These are phyloP conservation scores for Alternaria postmessia DNA, from an alignment of 2,329 filamentous ascomycete genomes.

Conservation along the genomic window DNA sequence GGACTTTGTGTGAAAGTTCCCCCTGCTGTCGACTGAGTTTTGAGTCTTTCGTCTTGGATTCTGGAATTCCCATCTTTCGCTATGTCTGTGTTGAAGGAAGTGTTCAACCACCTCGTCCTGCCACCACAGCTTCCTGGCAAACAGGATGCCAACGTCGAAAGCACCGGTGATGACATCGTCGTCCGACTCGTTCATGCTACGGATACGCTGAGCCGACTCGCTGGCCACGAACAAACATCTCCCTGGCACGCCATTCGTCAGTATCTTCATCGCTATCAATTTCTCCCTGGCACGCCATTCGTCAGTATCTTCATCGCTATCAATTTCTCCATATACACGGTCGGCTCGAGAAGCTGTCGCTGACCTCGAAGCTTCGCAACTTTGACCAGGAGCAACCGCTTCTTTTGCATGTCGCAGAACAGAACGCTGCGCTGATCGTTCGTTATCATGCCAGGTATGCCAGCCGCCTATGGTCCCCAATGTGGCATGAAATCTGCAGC, in stretches of 20 bases:
- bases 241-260: slow-evolving; percentile 22
- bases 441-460: slow-evolving; percentile 13
- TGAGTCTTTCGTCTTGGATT: no score
- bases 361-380: slow-evolving; percentile 5
- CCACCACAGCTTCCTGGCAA: slow-evolving; percentile 45
- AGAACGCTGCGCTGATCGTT: slow-evolving; percentile 58
- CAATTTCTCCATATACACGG: neutral
- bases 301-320: slow-evolving; percentile 18
- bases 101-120: slow-evolving; percentile 48
- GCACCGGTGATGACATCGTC: slow-evolving; percentile 34
- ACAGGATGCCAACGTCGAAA: slow-evolving; percentile 34
- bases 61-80: neutral
- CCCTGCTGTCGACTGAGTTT: no score
- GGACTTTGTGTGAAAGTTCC: no score
- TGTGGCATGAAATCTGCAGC: no score
- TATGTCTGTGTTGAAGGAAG: slow-evolving; percentile 26
- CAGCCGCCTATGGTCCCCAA: no score
- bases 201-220: slow-evolving; percentile 22
- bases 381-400: slow-evolving; percentile 16
- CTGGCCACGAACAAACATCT: slow-evolving; percentile 12
- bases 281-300: slow-evolving; percentile 19
- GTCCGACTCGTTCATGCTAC: slow-evolving; percentile 32
- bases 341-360: no score
- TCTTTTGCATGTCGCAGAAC: slow-evolving; percentile 51
- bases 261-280: slow-evolving; percentile 17